Conservation (phyloP, 768 basidiomycete genomes). For the Pleurotus citrinopileatus region DNA sequence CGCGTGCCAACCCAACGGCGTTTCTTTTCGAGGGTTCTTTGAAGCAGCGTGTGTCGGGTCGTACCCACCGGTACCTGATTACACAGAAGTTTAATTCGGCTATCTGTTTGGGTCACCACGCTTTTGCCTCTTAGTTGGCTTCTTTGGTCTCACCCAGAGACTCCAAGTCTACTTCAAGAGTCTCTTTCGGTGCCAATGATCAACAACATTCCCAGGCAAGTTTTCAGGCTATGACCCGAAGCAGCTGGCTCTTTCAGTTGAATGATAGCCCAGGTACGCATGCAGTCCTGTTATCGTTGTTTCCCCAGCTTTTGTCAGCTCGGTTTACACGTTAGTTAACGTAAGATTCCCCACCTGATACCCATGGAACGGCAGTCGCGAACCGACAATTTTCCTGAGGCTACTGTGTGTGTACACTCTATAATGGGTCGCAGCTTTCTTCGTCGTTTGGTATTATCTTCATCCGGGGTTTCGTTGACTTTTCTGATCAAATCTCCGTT, state of each 20-base stretch:
- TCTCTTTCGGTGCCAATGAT: neutral
- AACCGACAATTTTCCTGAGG: too few relatives aligned
- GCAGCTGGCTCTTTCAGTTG: neutral
- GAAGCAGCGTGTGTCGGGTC: constrained; percentile 1
- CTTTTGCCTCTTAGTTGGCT: neutral
- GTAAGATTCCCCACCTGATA: too few relatives aligned
- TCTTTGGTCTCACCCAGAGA: neutral
- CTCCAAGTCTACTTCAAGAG: neutral
- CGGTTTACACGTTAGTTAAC: too few relatives aligned
- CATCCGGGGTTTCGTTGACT: neutral
- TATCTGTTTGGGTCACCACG: neutral
- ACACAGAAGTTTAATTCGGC: neutral
- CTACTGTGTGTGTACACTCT: too few relatives aligned
- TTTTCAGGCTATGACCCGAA: neutral
- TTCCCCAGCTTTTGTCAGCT: neutral
- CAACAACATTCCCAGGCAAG: constrained; percentile 1
- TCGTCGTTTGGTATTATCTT: neutral
- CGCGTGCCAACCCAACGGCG: neutral
- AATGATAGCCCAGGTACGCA: neutral
- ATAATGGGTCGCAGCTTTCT: neutral
- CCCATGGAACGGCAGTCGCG: too few relatives aligned
- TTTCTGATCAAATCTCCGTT: neutral
- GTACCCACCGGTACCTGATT: constrained; percentile 8
- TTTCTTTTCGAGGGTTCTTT: constrained; percentile 1
- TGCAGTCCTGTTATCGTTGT: neutral